Conservation (phyloP, 345 rosid genomes). For the Rhodamnia argentea region DNA sequence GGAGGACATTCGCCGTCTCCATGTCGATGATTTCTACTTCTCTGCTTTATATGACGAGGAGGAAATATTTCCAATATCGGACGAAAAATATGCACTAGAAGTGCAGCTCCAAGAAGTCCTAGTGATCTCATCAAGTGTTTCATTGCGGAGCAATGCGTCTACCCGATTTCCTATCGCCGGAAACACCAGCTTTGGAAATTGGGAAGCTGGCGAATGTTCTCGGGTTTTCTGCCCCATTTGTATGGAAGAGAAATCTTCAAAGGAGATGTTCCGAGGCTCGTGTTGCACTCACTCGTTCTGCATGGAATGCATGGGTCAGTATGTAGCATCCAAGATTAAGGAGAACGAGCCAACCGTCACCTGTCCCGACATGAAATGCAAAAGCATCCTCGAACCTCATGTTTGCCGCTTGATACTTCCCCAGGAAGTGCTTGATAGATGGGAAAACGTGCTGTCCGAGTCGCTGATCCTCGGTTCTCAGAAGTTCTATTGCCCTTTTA, state of each 20-base stretch:
- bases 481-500: slow-evolving; percentile 29
- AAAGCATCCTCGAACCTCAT: slow-evolving; percentile 14
- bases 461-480: slow-evolving; percentile 1
- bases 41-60: slow-evolving; percentile 21
- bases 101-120: slow-evolving; percentile 42
- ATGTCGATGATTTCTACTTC: slow-evolving; percentile 29
- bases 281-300: slow-evolving; percentile 20
- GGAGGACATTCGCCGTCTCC: background rate
- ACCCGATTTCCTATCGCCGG: background rate
- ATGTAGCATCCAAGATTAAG: slow-evolving; percentile 1
- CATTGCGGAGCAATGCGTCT: background rate
- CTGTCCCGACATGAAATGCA: slow-evolving; percentile 14
- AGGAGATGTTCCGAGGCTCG: slow-evolving; percentile 9
- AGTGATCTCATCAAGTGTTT: slow-evolving; percentile 5
- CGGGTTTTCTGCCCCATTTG: slow-evolving; percentile 20
- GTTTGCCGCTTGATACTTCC: slow-evolving; percentile 9
- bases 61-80: slow-evolving; percentile 27
- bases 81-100: slow-evolving; percentile 27
- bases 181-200: background rate
- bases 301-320: slow-evolving; percentile 17
- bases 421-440: slow-evolving; percentile 15
- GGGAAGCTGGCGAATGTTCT: background rate
- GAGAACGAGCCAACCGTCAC: background rate
- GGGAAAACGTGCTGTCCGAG: slow-evolving; percentile 22
- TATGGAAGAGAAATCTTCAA: slow-evolving; percentile 12